Conservation (phyloP, 805 yeast genomes). For the Blastobotrys mokoenaii region DNA sequence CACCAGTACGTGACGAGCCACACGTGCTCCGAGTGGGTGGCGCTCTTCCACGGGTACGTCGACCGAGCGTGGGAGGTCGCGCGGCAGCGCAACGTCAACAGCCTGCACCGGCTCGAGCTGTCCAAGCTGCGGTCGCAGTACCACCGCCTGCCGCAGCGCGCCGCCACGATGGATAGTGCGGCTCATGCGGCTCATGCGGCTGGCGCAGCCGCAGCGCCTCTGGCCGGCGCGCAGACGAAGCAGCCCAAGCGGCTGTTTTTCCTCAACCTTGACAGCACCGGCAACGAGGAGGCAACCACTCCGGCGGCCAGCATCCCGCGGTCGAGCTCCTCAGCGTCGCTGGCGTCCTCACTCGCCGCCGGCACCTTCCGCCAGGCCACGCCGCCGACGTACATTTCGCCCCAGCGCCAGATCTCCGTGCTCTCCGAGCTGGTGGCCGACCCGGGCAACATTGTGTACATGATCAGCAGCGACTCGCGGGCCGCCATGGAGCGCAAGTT, state of each 20-base stretch:
- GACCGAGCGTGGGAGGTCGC: conserved; percentile 44
- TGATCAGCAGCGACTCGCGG: conserved; percentile 58
- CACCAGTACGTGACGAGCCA: conserved; percentile 50
- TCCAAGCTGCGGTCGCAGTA: conserved; percentile 31
- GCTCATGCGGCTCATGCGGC: not conserved
- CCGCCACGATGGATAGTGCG: conserved; percentile 8
- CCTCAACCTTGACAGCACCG: conserved; percentile 41
- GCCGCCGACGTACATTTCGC: conserved; percentile 36
- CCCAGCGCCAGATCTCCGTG: conserved; percentile 48
- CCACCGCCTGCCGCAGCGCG: not conserved
- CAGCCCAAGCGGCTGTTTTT: conserved; percentile 39
- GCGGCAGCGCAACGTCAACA: conserved; percentile 31
- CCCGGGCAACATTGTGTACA: conserved; percentile 57
- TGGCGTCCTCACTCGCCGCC: not conserved
- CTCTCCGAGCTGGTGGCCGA: conserved; percentile 52
- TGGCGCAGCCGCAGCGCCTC: too few species aligned
- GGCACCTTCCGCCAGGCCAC: not conserved
- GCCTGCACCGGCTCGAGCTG: conserved; percentile 26
- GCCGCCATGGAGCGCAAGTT: conserved; percentile 59
- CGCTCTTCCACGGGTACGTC: conserved; percentile 45
- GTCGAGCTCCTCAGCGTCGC: not conserved
- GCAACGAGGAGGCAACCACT: conserved; percentile 1
- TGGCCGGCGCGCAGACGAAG: too few species aligned
- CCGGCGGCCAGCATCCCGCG: not conserved
- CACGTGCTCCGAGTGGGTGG: conserved; percentile 73